Percentiles rank a stretch among this genome's conserved stretches.
phyloP scores from a whole-genome alignment of 2,329 filamentous ascomycete genomes.

The Trichoderma endophyticum region DNA sequence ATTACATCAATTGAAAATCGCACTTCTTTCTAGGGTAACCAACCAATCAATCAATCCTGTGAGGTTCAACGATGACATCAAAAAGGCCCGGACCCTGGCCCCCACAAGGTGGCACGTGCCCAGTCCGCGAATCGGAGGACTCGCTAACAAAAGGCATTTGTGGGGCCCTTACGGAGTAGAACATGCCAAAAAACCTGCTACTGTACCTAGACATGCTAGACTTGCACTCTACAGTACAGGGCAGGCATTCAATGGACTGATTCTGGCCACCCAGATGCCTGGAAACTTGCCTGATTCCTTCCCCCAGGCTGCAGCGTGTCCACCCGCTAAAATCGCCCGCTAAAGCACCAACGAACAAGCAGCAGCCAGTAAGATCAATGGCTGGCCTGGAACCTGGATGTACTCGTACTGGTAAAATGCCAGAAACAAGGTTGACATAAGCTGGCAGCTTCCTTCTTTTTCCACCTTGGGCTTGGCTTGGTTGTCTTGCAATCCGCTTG shows the following conservation, averaged over 20 bases:
- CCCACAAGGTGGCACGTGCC: constrained; percentile 6
- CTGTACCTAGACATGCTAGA: neutral
- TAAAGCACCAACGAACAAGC: neutral
- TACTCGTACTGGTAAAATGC: neutral
- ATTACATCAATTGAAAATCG: neutral
- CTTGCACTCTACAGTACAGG: too few species aligned
- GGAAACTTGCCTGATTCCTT: neutral
- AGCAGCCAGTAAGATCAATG: neutral
- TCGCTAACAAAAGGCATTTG: neutral
- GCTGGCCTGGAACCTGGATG: neutral
- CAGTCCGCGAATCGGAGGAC: constrained; percentile 7
- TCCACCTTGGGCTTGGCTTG: neutral
- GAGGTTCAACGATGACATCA: neutral
- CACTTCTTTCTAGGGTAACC: neutral
- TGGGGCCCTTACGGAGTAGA: too few species aligned
- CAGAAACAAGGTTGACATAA: neutral
- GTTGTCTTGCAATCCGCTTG: neutral
- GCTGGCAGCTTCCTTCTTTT: neutral
- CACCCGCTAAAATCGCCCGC: neutral
- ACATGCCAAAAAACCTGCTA: neutral
- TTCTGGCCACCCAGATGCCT: neutral
- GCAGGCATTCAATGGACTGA: neutral
- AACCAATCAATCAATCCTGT: neutral
- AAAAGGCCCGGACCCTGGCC: neutral
- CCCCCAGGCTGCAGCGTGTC: constrained; percentile 1